Conservation (phyloP, 2,329 filamentous ascomycete genomes). For the Orbilia quercus region DNA sequence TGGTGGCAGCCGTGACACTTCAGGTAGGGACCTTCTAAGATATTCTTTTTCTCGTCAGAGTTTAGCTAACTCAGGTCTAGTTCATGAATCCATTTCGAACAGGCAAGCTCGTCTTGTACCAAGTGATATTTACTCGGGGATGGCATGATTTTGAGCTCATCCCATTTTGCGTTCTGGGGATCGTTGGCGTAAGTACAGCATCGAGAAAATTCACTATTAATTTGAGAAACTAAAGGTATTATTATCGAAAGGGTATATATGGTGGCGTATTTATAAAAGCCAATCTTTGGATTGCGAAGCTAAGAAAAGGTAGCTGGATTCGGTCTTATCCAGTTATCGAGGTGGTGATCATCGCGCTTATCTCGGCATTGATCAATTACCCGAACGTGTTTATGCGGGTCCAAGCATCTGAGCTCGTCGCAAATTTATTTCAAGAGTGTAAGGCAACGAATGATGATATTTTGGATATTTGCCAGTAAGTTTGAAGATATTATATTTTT, state of each 20-base stretch:
- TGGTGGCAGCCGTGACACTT: constrained; percentile 95
- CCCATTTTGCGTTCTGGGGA: constrained; percentile 85
- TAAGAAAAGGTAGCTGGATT: constrained; percentile 78
- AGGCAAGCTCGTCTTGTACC: constrained; percentile 93
- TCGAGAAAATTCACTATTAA: too few species aligned
- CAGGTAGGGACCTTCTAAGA: constrained; percentile 70
- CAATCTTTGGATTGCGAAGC: constrained; percentile 86
- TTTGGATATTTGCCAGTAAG: constrained; percentile 82
- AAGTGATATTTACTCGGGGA: constrained; percentile 88
- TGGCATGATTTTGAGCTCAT: constrained; percentile 96
- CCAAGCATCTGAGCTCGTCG: constrained; percentile 89
- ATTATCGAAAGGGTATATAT: constrained; percentile 76
- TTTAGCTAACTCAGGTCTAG: not conserved
- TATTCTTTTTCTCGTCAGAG: not conserved
- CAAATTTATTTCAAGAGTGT: constrained; percentile 91
- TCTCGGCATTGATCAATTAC: constrained; percentile 91
- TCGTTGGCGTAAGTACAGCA: constrained; percentile 73
- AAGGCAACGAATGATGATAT: constrained; percentile 82
- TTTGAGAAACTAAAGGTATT: not conserved
- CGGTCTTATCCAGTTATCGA: constrained; percentile 78
- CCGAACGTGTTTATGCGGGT: constrained; percentile 97
- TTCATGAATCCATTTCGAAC: constrained; percentile 88
- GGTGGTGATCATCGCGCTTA: constrained; percentile 79
- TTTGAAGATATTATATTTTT: not conserved
- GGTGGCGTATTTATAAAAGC: constrained; percentile 93